phyloP scores from a whole-genome alignment of 345 rosid genomes.

The Isatis tinctoria region DNA sequence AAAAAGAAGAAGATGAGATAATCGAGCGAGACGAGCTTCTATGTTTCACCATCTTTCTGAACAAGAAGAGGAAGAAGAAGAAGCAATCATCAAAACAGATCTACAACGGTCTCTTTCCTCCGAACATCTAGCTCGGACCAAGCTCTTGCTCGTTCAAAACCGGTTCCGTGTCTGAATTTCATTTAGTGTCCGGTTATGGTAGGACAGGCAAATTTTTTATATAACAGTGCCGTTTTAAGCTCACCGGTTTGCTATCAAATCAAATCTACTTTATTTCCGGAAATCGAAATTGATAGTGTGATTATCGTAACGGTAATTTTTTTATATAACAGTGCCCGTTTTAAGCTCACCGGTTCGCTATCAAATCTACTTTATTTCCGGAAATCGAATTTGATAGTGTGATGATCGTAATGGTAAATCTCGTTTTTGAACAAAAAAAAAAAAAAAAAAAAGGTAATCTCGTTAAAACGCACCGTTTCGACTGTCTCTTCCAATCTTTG shows the following conservation, averaged over 20 bases:
- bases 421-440: no score
- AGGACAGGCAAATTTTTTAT: neutral
- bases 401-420: no score
- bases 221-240: neutral
- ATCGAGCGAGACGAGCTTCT: conserved; percentile 27
- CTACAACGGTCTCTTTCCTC: conserved; percentile 35
- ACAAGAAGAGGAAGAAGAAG: neutral
- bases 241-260: neutral
- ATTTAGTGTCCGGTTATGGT: neutral
- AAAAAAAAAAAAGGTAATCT: no score
- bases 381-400: no score
- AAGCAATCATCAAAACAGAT: conserved; percentile 21
- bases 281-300: no score
- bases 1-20: conserved; percentile 14
- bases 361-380: no score
- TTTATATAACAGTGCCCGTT: no score
- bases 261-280: no score
- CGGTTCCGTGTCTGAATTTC: conserved; percentile 5
- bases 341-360: no score
- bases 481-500: conserved; percentile 19
- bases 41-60: conserved; percentile 29
- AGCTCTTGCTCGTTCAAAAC: conserved; percentile 8
- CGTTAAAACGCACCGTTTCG: conserved; percentile 24
- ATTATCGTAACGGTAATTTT: neutral
- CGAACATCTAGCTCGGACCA: conserved; percentile 8